Conservation (phyloP, 2,329 filamentous ascomycete species). For the Pseudogymnoascus verrucosus region DNA sequence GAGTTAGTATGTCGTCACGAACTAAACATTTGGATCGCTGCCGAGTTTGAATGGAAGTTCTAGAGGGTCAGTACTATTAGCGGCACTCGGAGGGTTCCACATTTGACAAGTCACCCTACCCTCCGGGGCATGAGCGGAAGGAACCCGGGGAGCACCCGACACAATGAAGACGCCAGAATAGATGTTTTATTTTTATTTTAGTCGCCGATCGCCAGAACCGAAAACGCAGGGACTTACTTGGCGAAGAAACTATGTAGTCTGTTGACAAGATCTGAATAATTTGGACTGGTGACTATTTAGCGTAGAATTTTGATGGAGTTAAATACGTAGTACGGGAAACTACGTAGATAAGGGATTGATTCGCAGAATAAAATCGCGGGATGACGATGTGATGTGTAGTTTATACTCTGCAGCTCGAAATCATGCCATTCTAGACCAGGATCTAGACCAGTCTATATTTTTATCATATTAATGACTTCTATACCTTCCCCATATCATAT, state of each 20-base stretch:
- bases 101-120: slow-evolving; percentile 24
- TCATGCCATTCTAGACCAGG: not conserved
- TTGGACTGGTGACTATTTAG: not conserved
- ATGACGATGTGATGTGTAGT: not conserved
- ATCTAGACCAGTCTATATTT: not conserved
- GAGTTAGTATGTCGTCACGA: not conserved
- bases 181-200: no score
- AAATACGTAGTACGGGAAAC: not conserved
- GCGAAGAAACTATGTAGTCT: not conserved
- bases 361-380: not conserved
- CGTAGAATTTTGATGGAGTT: not conserved
- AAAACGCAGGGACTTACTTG: not conserved
- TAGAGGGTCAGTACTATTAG: not conserved
- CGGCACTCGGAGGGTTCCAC: slow-evolving; percentile 4
- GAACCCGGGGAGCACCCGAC: slow-evolving; percentile 18
- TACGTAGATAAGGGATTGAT: not conserved
- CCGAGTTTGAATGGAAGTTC: not conserved
- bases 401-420: not conserved
- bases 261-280: not conserved
- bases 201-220: not conserved
- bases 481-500: not conserved
- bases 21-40: slow-evolving; percentile 6
- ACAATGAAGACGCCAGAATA: not conserved
- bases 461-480: not conserved
- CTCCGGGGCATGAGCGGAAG: slow-evolving; percentile 22